A percentile compares a stretch with the other conserved stretches of the same genome.
phyloP scores from a whole-genome alignment of 2,329 filamentous ascomycete species.

The Beauveria rudraprayagi region DNA sequence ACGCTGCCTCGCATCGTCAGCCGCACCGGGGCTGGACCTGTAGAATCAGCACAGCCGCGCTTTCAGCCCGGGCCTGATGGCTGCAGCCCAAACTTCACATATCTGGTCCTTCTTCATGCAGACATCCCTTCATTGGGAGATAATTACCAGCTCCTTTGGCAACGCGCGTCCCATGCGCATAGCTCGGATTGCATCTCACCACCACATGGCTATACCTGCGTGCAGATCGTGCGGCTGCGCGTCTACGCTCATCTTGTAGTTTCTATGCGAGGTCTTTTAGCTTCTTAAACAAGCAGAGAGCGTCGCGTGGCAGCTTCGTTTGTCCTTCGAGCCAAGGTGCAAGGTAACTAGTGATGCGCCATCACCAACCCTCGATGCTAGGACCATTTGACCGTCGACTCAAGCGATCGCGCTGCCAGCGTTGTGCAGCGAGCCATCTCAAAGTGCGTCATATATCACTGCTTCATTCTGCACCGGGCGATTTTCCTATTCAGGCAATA shows the following conservation, averaged over 20 bases:
- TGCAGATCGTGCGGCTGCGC: too few species aligned
- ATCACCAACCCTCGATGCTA: slow-evolving; percentile 10
- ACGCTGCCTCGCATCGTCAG: neutral
- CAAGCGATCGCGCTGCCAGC: slow-evolving; percentile 23
- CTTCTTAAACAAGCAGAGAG: neutral
- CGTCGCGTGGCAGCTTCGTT: neutral
- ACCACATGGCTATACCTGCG: too few species aligned
- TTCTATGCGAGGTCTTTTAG: too few species aligned
- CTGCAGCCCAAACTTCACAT: slow-evolving; percentile 11
- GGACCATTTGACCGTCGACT: slow-evolving; percentile 27
- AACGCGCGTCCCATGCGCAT: neutral
- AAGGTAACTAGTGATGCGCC: neutral
- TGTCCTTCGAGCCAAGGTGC: neutral
- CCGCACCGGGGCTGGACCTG: neutral
- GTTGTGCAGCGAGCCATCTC: slow-evolving; percentile 25
- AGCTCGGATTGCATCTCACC: neutral
- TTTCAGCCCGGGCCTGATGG: neutral
- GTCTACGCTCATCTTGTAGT: too few species aligned
- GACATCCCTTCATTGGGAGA: neutral
- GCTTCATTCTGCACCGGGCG: neutral
- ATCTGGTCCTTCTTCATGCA: neutral
- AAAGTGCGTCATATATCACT: slow-evolving; percentile 18
- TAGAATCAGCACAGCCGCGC: slow-evolving; percentile 1
- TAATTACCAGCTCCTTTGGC: neutral
- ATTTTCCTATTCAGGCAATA: neutral